phyloP scores from a whole-genome alignment of 2,329 filamentous ascomycete genomes.

The Aspergillus ochraceus region DNA sequence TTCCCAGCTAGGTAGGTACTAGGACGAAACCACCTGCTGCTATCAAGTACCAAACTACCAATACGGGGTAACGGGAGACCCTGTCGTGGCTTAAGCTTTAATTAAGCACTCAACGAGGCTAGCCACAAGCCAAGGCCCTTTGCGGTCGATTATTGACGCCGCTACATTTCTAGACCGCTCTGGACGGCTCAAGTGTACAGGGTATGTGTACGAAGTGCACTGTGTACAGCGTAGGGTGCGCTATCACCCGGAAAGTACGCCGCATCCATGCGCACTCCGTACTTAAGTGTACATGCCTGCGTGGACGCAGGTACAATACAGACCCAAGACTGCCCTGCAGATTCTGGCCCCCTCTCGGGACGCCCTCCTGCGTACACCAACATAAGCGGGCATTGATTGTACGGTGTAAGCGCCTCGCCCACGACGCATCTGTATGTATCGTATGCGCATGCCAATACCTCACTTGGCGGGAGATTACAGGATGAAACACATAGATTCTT shows the following conservation, averaged over 20 bases:
- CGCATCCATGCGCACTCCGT: background rate
- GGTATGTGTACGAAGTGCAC: too few relatives aligned
- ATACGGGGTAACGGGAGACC: background rate
- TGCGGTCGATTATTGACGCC: background rate
- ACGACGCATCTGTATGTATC: background rate
- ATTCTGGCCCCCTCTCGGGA: background rate
- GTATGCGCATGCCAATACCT: background rate
- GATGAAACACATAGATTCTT: background rate
- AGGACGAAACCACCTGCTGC: too few relatives aligned
- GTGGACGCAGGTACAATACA: background rate
- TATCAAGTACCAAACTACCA: background rate
- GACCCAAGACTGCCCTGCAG: background rate
- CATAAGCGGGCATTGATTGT: background rate
- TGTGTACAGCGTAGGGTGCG: background rate
- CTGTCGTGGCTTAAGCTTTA: conserved; percentile 14
- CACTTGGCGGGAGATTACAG: background rate
- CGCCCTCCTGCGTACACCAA: too few relatives aligned
- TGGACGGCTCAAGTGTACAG: background rate
- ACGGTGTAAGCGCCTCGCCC: background rate
- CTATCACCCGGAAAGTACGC: background rate
- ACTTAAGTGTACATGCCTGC: background rate
- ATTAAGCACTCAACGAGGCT: conserved; percentile 21
- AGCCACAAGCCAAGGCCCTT: conserved; percentile 10
- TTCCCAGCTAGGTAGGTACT: too few relatives aligned
- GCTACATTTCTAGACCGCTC: conserved; percentile 7